Conservation (phyloP, 352 stramenopile species). For the Globisporangium ultimum region DNA sequence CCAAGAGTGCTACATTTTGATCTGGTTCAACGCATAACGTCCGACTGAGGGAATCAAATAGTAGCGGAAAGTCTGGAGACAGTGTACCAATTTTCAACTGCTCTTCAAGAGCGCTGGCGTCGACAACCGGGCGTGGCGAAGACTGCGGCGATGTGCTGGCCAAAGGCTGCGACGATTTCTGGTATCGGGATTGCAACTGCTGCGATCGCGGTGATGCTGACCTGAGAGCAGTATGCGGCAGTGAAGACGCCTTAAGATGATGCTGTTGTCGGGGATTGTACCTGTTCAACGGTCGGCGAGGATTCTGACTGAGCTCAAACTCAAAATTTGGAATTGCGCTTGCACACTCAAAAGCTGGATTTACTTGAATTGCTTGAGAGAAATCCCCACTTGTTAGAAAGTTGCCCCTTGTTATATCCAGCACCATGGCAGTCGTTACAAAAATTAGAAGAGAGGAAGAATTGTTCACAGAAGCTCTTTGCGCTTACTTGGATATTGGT, state of each 20-base stretch:
- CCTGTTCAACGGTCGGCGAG: slow-evolving; percentile 1
- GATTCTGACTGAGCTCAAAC: slow-evolving; percentile 19
- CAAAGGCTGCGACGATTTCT: background rate
- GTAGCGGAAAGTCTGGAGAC: slow-evolving; percentile 13
- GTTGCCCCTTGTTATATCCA: slow-evolving; percentile 17
- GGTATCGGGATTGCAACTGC: slow-evolving; percentile 17
- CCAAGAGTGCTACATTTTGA: slow-evolving; percentile 44
- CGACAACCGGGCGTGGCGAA: too few relatives aligned
- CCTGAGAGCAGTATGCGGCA: background rate
- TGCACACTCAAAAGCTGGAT: slow-evolving; percentile 27
- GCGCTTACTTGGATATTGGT: slow-evolving; percentile 23
- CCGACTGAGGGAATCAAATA: slow-evolving; percentile 67
- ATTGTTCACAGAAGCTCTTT: background rate
- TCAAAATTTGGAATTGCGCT: slow-evolving; percentile 26
- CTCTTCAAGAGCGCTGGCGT: background rate
- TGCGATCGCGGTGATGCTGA: slow-evolving; percentile 24
- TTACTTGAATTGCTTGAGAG: slow-evolving; percentile 32
- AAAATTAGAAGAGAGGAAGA: background rate
- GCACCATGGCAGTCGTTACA: background rate
- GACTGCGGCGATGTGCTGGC: too few relatives aligned
- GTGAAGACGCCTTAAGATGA: background rate
- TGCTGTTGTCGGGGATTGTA: background rate
- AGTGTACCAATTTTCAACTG: background rate
- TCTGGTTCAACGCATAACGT: slow-evolving; percentile 75
- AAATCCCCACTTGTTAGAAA: slow-evolving; percentile 41